A percentile compares a stretch with the other conserved stretches of the same genome.
phyloP scores from a whole-genome alignment of 352 stramenopile genomes.

The Globisporangium apiculatum region DNA sequence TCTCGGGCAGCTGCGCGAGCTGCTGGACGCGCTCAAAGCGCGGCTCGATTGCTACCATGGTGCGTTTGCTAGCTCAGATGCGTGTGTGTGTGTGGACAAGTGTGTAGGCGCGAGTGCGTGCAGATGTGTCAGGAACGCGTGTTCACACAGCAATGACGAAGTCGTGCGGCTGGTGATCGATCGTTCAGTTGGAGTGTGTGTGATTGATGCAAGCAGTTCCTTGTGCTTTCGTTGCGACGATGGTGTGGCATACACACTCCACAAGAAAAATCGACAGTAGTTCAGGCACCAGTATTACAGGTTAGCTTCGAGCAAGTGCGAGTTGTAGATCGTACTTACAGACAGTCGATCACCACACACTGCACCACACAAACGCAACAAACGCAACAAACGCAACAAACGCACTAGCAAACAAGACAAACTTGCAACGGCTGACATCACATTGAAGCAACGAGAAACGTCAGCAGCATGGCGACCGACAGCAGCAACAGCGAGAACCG shows the following conservation, averaged over 20 bases:
- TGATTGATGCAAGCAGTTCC: too few relatives aligned
- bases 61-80: not conserved
- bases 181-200: not conserved
- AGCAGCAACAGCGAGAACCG: conserved; percentile 3
- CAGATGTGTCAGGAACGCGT: not conserved
- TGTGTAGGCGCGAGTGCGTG: not conserved
- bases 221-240: not conserved
- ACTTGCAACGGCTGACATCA: too few relatives aligned
- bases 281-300: too few relatives aligned
- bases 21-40: conserved; percentile 50
- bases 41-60: conserved; percentile 50
- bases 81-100: not conserved
- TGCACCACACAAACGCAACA: too few relatives aligned
- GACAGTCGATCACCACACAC: too few relatives aligned
- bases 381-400: too few relatives aligned
- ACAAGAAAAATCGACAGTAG: too few relatives aligned
- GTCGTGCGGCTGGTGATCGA: not conserved
- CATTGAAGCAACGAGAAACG: too few relatives aligned
- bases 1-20: conserved; percentile 43
- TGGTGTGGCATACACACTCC: too few relatives aligned
- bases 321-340: too few relatives aligned
- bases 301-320: too few relatives aligned
- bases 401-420: too few relatives aligned
- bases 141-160: not conserved
- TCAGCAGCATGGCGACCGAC: conserved; percentile 1